A percentile compares a stretch with the other conserved stretches of the same genome.
Evolutionary conservation across 2,329 filamentous ascomycete species (phyloP).

Genomic region (Calonectria leucothoes): DNA sequence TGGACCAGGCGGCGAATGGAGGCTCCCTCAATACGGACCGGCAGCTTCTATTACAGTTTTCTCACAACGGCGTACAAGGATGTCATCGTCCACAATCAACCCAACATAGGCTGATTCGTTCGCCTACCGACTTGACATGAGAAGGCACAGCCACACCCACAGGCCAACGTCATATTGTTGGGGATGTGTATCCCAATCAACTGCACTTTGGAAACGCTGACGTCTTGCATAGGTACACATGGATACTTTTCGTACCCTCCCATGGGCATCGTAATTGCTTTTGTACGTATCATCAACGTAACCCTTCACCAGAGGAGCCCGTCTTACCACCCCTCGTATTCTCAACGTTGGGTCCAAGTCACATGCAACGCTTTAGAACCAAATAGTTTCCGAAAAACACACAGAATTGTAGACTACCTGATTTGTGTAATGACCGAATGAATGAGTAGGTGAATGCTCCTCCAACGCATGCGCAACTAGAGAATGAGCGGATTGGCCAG

Average conservation of each 20-base stretch:
- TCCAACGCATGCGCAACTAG: conserved; percentile 8
- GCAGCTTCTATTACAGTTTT: neutral
- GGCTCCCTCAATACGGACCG: neutral
- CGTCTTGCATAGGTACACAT: neutral
- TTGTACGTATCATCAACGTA: neutral
- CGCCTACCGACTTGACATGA: neutral
- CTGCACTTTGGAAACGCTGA: neutral
- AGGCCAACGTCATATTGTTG: neutral
- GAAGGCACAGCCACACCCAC: neutral
- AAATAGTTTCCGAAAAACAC: conserved; percentile 24
- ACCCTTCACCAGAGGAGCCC: neutral
- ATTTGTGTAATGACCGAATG: conserved; percentile 33
- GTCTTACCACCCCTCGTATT: neutral
- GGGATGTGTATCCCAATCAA: neutral
- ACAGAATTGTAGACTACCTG: conserved; percentile 42
- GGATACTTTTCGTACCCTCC: neutral
- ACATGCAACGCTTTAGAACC: neutral
- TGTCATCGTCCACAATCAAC: neutral
- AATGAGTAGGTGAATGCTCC: conserved; percentile 24
- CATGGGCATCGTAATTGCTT: neutral
- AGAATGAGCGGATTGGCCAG: conserved; percentile 15
- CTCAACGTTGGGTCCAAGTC: neutral
- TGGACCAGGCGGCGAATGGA: no score
- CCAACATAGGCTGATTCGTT: neutral
- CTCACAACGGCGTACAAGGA: neutral